Base-by-base conservation (phyloP, 2,329 filamentous ascomycete genomes). In the Diaporthe sp. region DNA sequence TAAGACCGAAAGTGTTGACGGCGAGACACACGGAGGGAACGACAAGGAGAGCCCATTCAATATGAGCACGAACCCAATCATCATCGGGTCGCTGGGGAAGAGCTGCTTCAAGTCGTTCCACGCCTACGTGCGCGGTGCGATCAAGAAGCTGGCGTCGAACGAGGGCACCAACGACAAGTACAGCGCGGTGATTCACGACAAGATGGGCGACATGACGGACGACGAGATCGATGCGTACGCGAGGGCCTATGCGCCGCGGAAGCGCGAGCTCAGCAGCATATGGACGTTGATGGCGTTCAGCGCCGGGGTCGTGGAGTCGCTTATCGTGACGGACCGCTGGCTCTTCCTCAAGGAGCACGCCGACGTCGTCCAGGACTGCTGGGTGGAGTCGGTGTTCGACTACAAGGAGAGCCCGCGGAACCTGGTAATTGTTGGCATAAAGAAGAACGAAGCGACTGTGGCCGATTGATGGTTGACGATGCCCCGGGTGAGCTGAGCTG, bases 261-360 rank as follows among this genome's bases (percentile, higher is more conserved):
- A 93, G 85, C 94, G 95, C 79, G 93, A 98, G 80, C 85, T 99
- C 52, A 95, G 93, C 80, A 89, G 97, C 10, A 91, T 97, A 75
- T 99, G 97, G 97, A 95, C 91, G 78, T 83, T 99, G 79, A 99
- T 99, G 96, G 96, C 97, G 1, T 98, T 98, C 80, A 97, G 95
- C 82, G 96, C 96, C 3, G 91, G 91, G 28, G 93, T 98, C 5
- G 92, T 97, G 3, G 97, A 99, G 86, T 95, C 95, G 42, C 86
- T 97, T 75, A 96, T 99, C 79, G 95, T 97, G 69, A 91, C 93
- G 60, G 97, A 99, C 86, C 89, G 97, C 60, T 99, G 95, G 94
- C 86, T 94, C 76, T 99, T 93, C 85, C 86, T 99, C 78, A 89
- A 87, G 74, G 96, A 99, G 85, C 94, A 97, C 78, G 80, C 85